Percentiles rank a stretch among this genome's conserved stretches.
These are phyloP conservation scores for Stagonosporopsis chrysanthemi DNA, from an alignment of 2,329 filamentous ascomycete species.

Conservation along the genomic window DNA sequence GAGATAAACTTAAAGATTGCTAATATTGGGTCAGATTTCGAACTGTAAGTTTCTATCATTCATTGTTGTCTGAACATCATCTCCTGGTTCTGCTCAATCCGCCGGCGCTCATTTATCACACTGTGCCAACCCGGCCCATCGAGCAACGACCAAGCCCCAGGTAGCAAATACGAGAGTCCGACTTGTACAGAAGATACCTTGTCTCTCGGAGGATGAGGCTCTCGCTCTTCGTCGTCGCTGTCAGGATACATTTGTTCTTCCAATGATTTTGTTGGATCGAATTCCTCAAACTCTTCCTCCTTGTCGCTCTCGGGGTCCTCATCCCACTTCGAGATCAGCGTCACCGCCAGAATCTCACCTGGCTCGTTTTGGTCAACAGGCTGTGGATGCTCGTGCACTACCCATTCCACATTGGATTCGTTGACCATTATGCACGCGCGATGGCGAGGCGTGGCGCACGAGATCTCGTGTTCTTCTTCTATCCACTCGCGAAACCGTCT, in stretches of 20 bases:
- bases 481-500: too few species aligned
- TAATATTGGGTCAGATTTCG: too few species aligned
- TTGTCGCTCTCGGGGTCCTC: too few species aligned
- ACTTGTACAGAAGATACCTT: not conserved
- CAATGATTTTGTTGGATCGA: not conserved
- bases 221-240: not conserved
- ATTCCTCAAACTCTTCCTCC: not conserved
- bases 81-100: not conserved
- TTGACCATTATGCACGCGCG: too few species aligned
- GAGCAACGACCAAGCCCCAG: not conserved
- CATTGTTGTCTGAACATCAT: not conserved
- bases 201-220: not conserved
- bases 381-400: too few species aligned
- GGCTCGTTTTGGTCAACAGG: too few species aligned
- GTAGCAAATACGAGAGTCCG: not conserved
- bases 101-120: not conserved
- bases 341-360: too few species aligned
- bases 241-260: not conserved
- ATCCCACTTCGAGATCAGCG: not conserved
- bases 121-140: not conserved
- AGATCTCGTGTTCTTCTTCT: too few species aligned
- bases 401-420: too few species aligned
- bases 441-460: too few species aligned
- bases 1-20: too few species aligned
- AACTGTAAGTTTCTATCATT: too few species aligned